Conservation (phyloP, 768 basidiomycete species). For the Boletellus emodensis region DNA sequence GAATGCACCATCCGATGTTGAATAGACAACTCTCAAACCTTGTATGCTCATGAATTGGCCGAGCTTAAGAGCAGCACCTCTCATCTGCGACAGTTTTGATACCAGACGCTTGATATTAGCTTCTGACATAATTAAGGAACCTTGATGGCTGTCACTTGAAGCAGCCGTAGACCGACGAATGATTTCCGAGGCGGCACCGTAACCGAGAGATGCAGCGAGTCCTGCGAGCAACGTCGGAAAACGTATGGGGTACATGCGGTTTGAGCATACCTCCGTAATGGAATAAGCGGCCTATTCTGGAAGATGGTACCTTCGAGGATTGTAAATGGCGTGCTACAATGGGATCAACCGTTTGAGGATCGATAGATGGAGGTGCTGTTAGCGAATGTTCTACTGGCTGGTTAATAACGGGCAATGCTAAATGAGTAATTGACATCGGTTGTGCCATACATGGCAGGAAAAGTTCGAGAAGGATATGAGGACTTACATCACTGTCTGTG, state of each 20-base stretch:
- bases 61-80: constrained; percentile 93
- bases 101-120: constrained; percentile 88
- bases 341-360: not conserved
- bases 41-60: constrained; percentile 99
- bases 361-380: not conserved
- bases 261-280: constrained; percentile 80
- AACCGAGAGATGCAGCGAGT: constrained; percentile 82
- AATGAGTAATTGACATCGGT: not conserved
- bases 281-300: constrained; percentile 81
- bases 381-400: constrained; percentile 3
- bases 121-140: constrained; percentile 82
- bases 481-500: constrained; percentile 6
- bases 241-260: not conserved
- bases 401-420: not conserved
- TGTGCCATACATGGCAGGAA: not conserved
- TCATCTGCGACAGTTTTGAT: constrained; percentile 89
- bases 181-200: constrained; percentile 86
- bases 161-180: constrained; percentile 59
- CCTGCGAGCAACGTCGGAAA: constrained; percentile 45
- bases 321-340: constrained; percentile 45
- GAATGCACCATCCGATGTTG: not conserved
- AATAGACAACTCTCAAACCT: constrained; percentile 38
- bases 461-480: not conserved
- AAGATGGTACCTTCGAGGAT: constrained; percentile 88
- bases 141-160: constrained; percentile 28